Evolutionary conservation across 2,329 filamentous ascomycete species (phyloP).

Genomic region (Ambrosiella xylebori): DNA sequence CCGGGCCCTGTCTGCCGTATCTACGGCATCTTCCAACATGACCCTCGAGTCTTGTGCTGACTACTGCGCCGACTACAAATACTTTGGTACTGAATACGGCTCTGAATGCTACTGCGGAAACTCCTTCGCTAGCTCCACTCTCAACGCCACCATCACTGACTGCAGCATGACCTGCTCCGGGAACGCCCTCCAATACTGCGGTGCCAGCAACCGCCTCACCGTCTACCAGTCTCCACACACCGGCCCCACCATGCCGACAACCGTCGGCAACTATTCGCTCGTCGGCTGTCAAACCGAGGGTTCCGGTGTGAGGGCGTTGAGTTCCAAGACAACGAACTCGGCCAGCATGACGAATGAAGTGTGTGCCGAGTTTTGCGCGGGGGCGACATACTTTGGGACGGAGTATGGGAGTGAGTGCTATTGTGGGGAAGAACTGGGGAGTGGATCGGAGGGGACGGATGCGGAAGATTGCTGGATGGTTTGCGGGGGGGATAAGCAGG

Average conservation of each 20-base stretch:
- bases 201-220: conserved; percentile 20
- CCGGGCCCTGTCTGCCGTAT: conserved; percentile 20
- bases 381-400: conserved; percentile 21
- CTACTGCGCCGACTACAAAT: conserved; percentile 22
- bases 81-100: conserved; percentile 26
- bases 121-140: conserved; percentile 17
- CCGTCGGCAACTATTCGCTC: conserved; percentile 20
- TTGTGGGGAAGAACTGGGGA: conserved; percentile 20
- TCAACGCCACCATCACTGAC: conserved; percentile 18
- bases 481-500: conserved; percentile 22
- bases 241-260: conserved; percentile 19
- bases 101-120: conserved; percentile 24
- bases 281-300: conserved; percentile 24
- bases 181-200: conserved; percentile 21
- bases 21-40: conserved; percentile 18
- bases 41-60: conserved; percentile 21
- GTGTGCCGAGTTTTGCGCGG: conserved; percentile 20
- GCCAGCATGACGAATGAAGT: conserved; percentile 20
- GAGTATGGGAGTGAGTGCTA: conserved; percentile 24
- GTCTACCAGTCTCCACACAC: conserved; percentile 19
- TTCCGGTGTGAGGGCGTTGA: conserved; percentile 20
- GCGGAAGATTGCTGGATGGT: conserved; percentile 24
- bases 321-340: conserved; percentile 15
- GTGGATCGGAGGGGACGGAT: conserved; percentile 18
- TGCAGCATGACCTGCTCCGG: conserved; percentile 22